These are phyloP conservation scores for Calonectria henricotiae DNA, from an alignment of 2,329 filamentous ascomycete species.

Conservation along the genomic window DNA sequence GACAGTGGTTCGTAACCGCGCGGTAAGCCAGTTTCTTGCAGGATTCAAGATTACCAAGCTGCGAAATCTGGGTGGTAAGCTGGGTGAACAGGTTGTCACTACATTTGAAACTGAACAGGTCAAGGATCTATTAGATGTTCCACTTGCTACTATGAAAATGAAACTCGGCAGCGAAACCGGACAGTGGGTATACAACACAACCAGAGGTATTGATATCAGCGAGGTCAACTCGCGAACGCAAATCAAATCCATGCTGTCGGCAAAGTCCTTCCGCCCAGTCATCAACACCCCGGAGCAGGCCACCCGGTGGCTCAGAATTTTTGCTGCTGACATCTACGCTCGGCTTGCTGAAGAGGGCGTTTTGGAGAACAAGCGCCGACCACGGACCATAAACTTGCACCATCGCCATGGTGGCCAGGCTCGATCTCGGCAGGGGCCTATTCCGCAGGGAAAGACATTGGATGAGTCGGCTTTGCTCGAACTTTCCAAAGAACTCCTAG, in stretches of 20 bases:
- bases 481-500: constrained; percentile 82
- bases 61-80: constrained; percentile 92
- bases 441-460: constrained; percentile 82
- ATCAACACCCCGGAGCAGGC: constrained; percentile 87
- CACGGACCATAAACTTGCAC: constrained; percentile 88
- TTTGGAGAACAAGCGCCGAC: constrained; percentile 87
- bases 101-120: constrained; percentile 87
- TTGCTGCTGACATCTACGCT: constrained; percentile 91
- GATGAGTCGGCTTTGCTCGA: constrained; percentile 82
- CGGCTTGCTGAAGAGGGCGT: constrained; percentile 93
- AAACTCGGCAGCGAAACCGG: constrained; percentile 89
- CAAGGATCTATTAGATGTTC: constrained; percentile 80
- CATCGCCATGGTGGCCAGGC: constrained; percentile 83
- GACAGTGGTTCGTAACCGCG: constrained; percentile 92
- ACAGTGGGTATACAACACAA: constrained; percentile 86
- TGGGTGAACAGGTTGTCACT: constrained; percentile 89
- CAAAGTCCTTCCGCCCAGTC: constrained; percentile 92
- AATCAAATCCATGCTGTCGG: constrained; percentile 97
- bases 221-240: constrained; percentile 93
- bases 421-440: constrained; percentile 82
- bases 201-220: constrained; percentile 88
- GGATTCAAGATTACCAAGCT: constrained; percentile 96
- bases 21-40: constrained; percentile 83
- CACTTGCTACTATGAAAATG: constrained; percentile 83
- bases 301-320: constrained; percentile 89